Evolutionary conservation across 2,329 filamentous ascomycete genomes (phyloP).

Genomic region (Diaporthe caulivora): DNA sequence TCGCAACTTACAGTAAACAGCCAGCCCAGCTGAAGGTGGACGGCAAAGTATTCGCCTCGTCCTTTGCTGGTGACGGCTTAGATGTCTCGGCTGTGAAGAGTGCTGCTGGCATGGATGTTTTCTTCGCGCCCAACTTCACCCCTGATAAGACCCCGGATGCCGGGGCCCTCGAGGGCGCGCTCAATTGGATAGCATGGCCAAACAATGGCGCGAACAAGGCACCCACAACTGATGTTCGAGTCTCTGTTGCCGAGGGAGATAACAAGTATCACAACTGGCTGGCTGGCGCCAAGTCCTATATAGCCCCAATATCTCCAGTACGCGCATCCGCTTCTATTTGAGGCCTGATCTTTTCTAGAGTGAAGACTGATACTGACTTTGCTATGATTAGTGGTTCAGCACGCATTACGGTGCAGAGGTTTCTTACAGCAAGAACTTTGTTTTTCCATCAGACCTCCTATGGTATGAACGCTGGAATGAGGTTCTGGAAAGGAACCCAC

Average conservation of each 20-base stretch:
- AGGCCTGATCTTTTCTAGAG: not conserved
- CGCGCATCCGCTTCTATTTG: not conserved
- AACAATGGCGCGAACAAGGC: conserved; percentile 63
- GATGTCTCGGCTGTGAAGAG: conserved; percentile 55
- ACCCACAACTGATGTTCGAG: conserved; percentile 51
- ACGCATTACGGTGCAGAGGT: conserved; percentile 39
- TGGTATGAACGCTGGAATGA: conserved; percentile 40
- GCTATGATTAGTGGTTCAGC: conserved; percentile 35
- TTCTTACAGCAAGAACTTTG: conserved; percentile 39
- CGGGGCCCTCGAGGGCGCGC: conserved; percentile 55
- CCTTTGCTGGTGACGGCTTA: conserved; percentile 62
- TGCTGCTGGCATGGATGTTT: conserved; percentile 57
- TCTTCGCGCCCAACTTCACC: conserved; percentile 64
- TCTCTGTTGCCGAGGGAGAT: conserved; percentile 57
- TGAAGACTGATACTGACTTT: not conserved
- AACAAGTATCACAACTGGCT: conserved; percentile 51
- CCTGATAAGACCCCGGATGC: conserved; percentile 54
- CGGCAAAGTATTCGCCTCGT: conserved; percentile 64
- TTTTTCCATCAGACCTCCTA: conserved; percentile 38
- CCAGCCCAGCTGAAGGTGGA: conserved; percentile 63
- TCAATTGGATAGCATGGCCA: conserved; percentile 56
- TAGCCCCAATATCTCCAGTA: conserved; percentile 40
- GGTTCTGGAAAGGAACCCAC: conserved; percentile 29
- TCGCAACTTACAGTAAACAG: conserved; percentile 57
- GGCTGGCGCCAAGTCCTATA: conserved; percentile 43